A percentile compares a stretch with the other conserved stretches of the same genome.
Evolutionary conservation across 352 stramenopile species (phyloP).

Genomic region (Globisporangium spiculum): DNA sequence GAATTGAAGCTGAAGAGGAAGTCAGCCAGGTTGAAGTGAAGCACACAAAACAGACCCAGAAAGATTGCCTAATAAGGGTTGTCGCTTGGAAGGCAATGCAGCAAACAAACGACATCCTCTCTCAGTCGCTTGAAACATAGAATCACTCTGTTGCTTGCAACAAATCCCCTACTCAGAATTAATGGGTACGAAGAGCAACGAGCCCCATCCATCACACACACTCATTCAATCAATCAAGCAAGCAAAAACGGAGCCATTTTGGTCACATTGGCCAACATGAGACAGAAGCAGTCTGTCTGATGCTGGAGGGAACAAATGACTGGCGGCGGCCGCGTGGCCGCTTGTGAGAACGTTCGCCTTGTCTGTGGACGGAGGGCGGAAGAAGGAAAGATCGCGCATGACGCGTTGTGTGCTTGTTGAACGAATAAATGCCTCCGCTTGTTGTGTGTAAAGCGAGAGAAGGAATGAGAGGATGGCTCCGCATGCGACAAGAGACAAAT

Average conservation of each 20-base stretch:
- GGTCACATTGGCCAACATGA: not conserved
- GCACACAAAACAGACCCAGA: not conserved
- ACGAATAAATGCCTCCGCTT: not conserved
- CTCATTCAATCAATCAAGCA: not conserved
- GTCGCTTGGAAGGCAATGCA: not conserved
- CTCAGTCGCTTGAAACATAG: not conserved
- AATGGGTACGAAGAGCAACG: conserved; percentile 1
- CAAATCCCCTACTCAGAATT: not conserved
- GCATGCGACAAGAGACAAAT: conserved; percentile 5
- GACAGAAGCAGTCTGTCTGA: not conserved
- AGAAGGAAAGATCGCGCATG: conserved; percentile 5
- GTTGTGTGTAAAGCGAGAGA: too few species aligned
- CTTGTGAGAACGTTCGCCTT: not conserved
- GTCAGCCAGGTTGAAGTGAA: conserved; percentile 13
- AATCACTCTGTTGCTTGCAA: not conserved
- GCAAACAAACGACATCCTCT: not conserved
- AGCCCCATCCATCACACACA: not conserved
- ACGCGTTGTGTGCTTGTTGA: not conserved
- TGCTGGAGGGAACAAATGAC: not conserved
- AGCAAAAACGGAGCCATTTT: not conserved
- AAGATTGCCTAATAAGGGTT: conserved; percentile 3
- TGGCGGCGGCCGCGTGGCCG: not conserved
- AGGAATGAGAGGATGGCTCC: not conserved
- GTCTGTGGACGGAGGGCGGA: conserved; percentile 7
- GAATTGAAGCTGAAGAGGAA: not conserved